These are phyloP conservation scores for Echinosophora koreensis DNA, from an alignment of 306 rosid species.

Conservation along the genomic window DNA sequence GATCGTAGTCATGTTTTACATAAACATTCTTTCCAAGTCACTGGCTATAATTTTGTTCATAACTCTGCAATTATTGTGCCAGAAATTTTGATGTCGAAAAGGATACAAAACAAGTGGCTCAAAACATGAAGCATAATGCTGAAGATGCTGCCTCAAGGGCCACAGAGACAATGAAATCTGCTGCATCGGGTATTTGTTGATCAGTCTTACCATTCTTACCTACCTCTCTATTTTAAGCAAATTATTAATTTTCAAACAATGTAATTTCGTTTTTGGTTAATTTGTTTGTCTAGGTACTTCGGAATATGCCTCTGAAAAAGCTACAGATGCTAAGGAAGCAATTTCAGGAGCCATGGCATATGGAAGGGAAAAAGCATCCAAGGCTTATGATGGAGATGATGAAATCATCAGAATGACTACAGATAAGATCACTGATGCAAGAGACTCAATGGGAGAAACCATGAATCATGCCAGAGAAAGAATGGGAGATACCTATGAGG, in stretches of 20 bases:
- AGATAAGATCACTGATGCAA: constrained; percentile 26
- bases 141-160: constrained; percentile 62
- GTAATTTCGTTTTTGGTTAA: background rate
- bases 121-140: constrained; percentile 42
- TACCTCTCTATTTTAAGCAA: background rate
- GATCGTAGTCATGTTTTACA: background rate
- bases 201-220: background rate
- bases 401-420: constrained; percentile 47
- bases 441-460: constrained; percentile 13
- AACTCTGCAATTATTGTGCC: constrained; percentile 31
- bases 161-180: constrained; percentile 50
- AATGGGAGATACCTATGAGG: constrained; percentile 37
- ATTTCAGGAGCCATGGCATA: constrained; percentile 40
- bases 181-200: constrained; percentile 55
- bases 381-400: constrained; percentile 24
- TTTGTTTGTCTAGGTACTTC: constrained; percentile 49
- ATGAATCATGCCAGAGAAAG: constrained; percentile 21
- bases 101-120: constrained; percentile 34
- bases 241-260: background rate
- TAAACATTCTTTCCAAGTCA: background rate
- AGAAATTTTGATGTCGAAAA: constrained; percentile 50
- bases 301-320: constrained; percentile 50
- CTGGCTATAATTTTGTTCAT: constrained; percentile 5
- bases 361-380: constrained; percentile 30
- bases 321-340: constrained; percentile 32